Evolutionary conservation across 129 eudicot genomes (phyloP).

Genomic region (Arctium minus): DNA sequence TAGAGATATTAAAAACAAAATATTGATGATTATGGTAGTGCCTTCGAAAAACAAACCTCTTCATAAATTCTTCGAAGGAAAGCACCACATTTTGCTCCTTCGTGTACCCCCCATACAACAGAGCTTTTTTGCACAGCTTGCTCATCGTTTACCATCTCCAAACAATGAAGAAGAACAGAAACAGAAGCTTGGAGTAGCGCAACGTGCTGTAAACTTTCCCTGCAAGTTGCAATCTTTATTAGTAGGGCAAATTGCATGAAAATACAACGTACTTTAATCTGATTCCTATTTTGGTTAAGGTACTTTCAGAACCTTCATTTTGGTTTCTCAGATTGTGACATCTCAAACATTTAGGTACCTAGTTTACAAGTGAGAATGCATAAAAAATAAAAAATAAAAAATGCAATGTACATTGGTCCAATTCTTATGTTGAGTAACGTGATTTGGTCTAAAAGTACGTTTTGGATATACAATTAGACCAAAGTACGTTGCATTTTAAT

Average conservation of each 20-base stretch:
- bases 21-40: neutral
- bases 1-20: neutral
- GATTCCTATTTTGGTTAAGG: neutral
- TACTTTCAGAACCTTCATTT: neutral
- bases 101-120: conserved; percentile 51
- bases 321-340: neutral
- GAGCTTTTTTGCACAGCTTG: conserved; percentile 22
- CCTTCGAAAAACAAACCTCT: conserved; percentile 51
- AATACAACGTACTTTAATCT: neutral
- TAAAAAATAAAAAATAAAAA: neutral
- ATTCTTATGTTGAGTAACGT: too few species aligned
- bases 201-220: conserved; percentile 59
- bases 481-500: neutral
- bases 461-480: neutral
- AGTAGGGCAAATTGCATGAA: neutral
- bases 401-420: neutral
- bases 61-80: conserved; percentile 80
- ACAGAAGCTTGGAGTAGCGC: conserved; percentile 75
- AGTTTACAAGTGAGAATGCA: neutral
- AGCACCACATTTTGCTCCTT: conserved; percentile 77
- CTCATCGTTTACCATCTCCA: conserved; percentile 58
- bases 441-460: neutral
- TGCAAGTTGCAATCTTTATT: conserved; percentile 18
- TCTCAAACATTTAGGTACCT: neutral
- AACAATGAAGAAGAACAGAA: conserved; percentile 66